Conservation (phyloP, 441 rosid species). For the Sinapis alba region DNA sequence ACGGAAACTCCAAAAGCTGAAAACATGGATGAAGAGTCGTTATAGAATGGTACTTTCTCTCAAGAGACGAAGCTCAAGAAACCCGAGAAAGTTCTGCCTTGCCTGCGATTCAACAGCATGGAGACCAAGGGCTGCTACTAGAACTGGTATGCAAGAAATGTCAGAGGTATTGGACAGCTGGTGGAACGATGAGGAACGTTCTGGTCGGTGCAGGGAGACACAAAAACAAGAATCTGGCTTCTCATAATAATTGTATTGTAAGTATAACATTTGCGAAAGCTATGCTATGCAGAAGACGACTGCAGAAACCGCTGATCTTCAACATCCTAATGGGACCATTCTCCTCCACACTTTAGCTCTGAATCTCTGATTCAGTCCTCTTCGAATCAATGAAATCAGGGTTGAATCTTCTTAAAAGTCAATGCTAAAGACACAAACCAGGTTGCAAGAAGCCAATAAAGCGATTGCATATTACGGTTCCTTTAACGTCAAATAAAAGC, state of each 20-base stretch:
- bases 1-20: constrained; percentile 38
- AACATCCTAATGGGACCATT: constrained; percentile 59
- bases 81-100: constrained; percentile 61
- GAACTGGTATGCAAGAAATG: constrained; percentile 74
- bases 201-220: constrained; percentile 77
- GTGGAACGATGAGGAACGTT: constrained; percentile 78
- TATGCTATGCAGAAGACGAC: constrained; percentile 43
- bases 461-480: constrained; percentile 43
- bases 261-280: constrained; percentile 52
- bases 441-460: constrained; percentile 57
- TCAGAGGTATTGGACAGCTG: constrained; percentile 84
- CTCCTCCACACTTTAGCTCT: constrained; percentile 74
- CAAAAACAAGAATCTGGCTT: constrained; percentile 62
- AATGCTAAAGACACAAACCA: constrained; percentile 50
- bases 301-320: constrained; percentile 46
- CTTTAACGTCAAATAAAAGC: constrained; percentile 40
- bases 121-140: constrained; percentile 76
- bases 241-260: constrained; percentile 54
- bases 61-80: constrained; percentile 60
- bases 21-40: constrained; percentile 44
- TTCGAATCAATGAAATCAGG: constrained; percentile 84
- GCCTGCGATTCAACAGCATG: constrained; percentile 73
- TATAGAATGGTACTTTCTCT: constrained; percentile 43
- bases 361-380: constrained; percentile 71
- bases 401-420: constrained; percentile 72